Percentiles rank a stretch among this genome's conserved stretches.
These are phyloP conservation scores for Raffaelea ambrosiae DNA, from an alignment of 2,329 filamentous ascomycete genomes.

Conservation along the genomic window DNA sequence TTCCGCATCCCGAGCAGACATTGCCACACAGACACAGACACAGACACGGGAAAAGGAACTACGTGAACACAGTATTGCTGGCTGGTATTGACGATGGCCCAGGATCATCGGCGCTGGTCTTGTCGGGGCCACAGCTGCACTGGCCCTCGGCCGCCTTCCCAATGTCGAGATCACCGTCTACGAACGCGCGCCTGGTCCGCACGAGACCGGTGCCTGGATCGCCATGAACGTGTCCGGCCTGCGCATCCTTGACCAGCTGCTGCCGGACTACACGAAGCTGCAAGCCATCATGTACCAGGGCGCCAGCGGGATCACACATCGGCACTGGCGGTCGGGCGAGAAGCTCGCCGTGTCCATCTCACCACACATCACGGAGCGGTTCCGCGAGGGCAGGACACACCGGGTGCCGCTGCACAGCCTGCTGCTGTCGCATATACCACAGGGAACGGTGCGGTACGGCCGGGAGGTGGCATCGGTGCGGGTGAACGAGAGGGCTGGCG, in stretches of 20 bases:
- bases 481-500: neutral
- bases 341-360: neutral
- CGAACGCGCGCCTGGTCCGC: neutral
- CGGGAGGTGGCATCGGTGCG: neutral
- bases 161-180: slow-evolving; percentile 4
- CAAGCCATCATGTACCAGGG: slow-evolving; percentile 1
- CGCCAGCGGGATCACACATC: slow-evolving; percentile 1
- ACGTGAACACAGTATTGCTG: too few relatives aligned
- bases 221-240: slow-evolving; percentile 3
- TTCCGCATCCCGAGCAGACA: too few relatives aligned
- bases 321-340: slow-evolving; percentile 1
- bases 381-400: slow-evolving; percentile 1
- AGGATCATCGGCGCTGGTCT: slow-evolving; percentile 5
- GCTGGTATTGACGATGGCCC: too few relatives aligned
- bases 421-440: neutral
- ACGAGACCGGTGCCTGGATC: slow-evolving; percentile 4
- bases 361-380: slow-evolving; percentile 1
- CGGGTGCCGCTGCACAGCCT: slow-evolving; percentile 2
- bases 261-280: neutral
- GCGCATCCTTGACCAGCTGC: neutral
- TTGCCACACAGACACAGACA: too few relatives aligned
- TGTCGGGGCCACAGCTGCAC: neutral
- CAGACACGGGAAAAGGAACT: too few relatives aligned
- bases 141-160: slow-evolving; percentile 1
- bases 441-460: neutral